Evolutionary conservation across 495 filamentous ascomycete species (phyloP).

Genomic region (Evernia prunastri): DNA sequence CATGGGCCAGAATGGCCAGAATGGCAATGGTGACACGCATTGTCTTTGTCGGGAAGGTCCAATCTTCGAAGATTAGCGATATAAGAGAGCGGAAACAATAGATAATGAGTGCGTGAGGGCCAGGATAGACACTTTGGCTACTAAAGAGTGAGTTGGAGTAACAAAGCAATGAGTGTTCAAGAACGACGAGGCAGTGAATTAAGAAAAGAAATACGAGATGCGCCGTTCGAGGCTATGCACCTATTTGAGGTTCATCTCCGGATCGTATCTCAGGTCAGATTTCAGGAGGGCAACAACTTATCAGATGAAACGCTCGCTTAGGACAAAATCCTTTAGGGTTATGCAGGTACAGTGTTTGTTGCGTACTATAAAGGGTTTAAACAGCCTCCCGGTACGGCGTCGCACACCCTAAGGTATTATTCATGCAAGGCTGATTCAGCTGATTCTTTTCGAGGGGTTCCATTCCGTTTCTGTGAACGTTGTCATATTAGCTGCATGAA

Average conservation of each 20-base stretch:
- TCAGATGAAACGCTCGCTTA: slow-evolving; percentile 1
- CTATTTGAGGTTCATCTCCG: background rate
- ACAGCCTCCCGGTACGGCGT: background rate
- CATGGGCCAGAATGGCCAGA: slow-evolving; percentile 1
- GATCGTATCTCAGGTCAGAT: background rate
- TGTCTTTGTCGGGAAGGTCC: background rate
- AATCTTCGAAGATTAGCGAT: background rate
- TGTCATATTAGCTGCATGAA: background rate
- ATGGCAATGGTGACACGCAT: slow-evolving; percentile 1
- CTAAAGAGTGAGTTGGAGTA: background rate
- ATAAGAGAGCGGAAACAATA: background rate
- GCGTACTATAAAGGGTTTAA: no score
- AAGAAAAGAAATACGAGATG: background rate
- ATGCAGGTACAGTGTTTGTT: no score
- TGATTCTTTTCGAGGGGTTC: background rate
- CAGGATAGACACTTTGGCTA: background rate
- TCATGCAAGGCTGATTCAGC: background rate
- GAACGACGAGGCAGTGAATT: background rate
- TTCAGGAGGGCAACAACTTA: slow-evolving; percentile 1
- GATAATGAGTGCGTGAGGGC: background rate
- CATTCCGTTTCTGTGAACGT: background rate
- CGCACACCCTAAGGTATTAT: no score
- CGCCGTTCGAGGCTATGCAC: background rate
- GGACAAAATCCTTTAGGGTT: background rate
- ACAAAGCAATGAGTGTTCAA: background rate